Evolutionary conservation across 495 filamentous ascomycete genomes (phyloP).

Genomic region (Xylaria acuta): DNA sequence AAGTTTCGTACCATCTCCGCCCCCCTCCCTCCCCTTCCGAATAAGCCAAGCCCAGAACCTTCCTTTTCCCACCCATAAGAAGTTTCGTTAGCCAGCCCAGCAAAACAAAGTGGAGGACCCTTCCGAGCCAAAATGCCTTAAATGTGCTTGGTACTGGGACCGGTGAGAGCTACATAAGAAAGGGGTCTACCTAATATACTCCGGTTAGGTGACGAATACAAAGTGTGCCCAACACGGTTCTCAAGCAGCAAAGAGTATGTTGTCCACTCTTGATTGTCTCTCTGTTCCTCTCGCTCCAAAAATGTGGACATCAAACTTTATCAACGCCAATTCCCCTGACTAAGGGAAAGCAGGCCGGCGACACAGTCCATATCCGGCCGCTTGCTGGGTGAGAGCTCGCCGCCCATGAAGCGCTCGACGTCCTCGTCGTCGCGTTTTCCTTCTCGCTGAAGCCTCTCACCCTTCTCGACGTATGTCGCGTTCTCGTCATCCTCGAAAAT

Average conservation of each 20-base stretch:
- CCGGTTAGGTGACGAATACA: constrained; percentile 10
- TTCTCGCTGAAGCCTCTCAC: neutral
- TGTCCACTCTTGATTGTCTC: neutral
- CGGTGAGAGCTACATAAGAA: neutral
- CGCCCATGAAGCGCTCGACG: constrained; percentile 71
- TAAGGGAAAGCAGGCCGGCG: constrained; percentile 77
- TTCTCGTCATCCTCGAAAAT: constrained; percentile 51
- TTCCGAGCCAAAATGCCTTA: neutral
- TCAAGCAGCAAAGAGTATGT: neutral
- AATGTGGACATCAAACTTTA: neutral
- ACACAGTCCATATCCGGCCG: constrained; percentile 77
- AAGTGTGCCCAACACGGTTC: neutral
- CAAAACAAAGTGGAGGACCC: neutral
- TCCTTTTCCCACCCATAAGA: constrained; percentile 17
- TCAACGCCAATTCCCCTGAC: constrained; percentile 61
- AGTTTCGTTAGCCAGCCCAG: constrained; percentile 11
- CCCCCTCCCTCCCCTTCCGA: constrained; percentile 8
- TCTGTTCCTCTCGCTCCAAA: neutral
- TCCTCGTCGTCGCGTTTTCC: constrained; percentile 51
- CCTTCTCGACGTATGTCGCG: neutral
- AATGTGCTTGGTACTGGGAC: neutral
- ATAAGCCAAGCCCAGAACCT: constrained; percentile 7
- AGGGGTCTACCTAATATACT: neutral
- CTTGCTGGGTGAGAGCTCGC: constrained; percentile 63
- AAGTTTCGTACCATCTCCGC: neutral